Evolutionary conservation across 1,284 basidiomycete species (phyloP).

Genomic region (Rhodotorula mucilaginosa): DNA sequence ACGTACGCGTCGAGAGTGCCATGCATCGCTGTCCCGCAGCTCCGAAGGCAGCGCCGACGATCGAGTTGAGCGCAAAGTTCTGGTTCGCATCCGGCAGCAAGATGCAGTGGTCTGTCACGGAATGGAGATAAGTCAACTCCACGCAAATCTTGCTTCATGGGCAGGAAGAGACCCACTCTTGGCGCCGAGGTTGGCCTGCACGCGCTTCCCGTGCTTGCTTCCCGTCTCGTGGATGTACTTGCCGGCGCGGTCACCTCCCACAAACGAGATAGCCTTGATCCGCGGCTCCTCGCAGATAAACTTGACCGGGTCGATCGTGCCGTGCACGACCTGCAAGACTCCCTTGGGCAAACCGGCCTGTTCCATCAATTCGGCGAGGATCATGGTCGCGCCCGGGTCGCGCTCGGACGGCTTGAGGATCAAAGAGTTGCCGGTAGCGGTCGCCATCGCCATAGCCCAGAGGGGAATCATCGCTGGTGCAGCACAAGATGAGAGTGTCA

Average conservation of each 20-base stretch:
- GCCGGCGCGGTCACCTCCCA: conserved; percentile 92
- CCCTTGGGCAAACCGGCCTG: conserved; percentile 58
- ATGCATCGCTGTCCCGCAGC: conserved; percentile 97
- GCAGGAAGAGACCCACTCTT: conserved; percentile 59
- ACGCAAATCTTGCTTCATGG: neutral
- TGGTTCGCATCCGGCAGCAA: conserved; percentile 97
- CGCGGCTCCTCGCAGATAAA: conserved; percentile 86
- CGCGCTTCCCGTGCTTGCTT: conserved; percentile 76
- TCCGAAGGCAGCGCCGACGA: conserved; percentile 92
- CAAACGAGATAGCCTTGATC: conserved; percentile 94
- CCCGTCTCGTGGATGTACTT: conserved; percentile 88
- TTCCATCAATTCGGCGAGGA: conserved; percentile 90
- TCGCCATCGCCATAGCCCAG: conserved; percentile 84
- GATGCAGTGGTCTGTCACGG: conserved; percentile 68
- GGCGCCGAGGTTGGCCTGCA: conserved; percentile 92
- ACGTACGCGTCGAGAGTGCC: conserved; percentile 73
- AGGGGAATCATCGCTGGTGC: conserved; percentile 83
- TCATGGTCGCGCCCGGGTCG: conserved; percentile 94
- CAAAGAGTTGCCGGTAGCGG: conserved; percentile 89
- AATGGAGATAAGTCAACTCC: neutral
- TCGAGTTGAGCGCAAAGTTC: conserved; percentile 87
- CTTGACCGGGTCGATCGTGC: conserved; percentile 84
- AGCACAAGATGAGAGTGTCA: conserved; percentile 36
- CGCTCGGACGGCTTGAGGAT: conserved; percentile 94
- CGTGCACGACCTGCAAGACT: conserved; percentile 65